Conservation (phyloP, 176 grass and related monocot genomes). For the Lolium multiflorum region DNA sequence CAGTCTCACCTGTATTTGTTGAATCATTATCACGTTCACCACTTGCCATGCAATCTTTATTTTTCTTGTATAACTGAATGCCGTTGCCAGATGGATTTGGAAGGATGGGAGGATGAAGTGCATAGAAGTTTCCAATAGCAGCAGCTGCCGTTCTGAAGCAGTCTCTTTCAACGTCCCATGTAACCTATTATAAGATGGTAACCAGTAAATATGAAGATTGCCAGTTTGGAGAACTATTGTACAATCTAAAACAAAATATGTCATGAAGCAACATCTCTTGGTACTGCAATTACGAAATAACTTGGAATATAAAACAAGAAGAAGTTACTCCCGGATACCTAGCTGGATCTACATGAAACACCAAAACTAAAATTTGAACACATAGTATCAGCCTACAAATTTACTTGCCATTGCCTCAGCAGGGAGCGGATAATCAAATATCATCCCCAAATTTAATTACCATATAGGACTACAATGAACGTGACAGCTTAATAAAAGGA, state of each 20-base stretch:
- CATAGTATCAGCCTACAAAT: neutral
- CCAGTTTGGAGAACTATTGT: neutral
- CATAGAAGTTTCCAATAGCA: slow-evolving; percentile 88
- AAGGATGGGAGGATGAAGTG: slow-evolving; percentile 93
- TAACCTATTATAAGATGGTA: slow-evolving; percentile 56
- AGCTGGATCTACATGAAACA: neutral
- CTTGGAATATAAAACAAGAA: neutral
- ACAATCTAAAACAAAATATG: slow-evolving; percentile 36
- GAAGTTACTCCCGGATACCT: neutral
- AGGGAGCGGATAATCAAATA: neutral
- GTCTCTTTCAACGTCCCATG: slow-evolving; percentile 89
- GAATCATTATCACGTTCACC: slow-evolving; percentile 34
- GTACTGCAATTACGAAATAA: neutral
- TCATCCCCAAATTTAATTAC: slow-evolving; percentile 14
- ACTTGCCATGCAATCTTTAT: slow-evolving; percentile 40
- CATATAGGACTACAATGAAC: slow-evolving; percentile 19
- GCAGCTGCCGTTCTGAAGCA: slow-evolving; percentile 84
- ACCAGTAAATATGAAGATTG: slow-evolving; percentile 20
- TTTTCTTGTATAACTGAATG: slow-evolving; percentile 88
- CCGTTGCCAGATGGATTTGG: slow-evolving; percentile 87
- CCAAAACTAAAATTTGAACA: slow-evolving; percentile 27
- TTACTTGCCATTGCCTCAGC: neutral
- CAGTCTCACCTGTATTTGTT: slow-evolving; percentile 46
- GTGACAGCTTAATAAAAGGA: slow-evolving; percentile 30
- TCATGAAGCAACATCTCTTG: slow-evolving; percentile 15